Base-by-base conservation (phyloP, 768 basidiomycete genomes). In the Suillus luteus region DNA sequence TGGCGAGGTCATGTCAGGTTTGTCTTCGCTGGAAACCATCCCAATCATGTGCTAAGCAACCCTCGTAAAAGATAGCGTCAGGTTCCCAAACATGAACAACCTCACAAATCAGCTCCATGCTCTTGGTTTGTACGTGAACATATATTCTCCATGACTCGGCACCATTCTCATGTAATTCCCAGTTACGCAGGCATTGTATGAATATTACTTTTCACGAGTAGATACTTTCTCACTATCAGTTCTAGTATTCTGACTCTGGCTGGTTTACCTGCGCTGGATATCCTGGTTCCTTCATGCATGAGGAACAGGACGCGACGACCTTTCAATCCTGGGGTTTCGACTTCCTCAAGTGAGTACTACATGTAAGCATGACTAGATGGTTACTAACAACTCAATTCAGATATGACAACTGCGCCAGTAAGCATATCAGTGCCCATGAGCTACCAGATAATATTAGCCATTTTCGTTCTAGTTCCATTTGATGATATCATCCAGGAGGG, bases 241-340 rank as follows among this genome's bases (percentile, higher is more conserved):
- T 48, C 11, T 35, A 87, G 87, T 89, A 89, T 64, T 84, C 86
- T 64, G 86, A 88, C 71, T 85, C 87, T 0, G 87, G 87, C 17
- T 88, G 86, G 87, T 85, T 82, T 67, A 89, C 87, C 6, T 89
- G 87, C 66, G 77, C 79, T 33, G 68, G 80, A 15, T 88, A 84
- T 68, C 86, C 87, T 1, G 87, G 87, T 44, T 88, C 87, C 4
- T 89, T 77, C 73, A 76, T 79, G 70, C 83, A 89, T 66, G 87
- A 89, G 69, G 82, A 78, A 27, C 80, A 83, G 78, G 87, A 89
- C 73, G 81, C 80, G 40, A 77, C 83, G 67, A 77, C 81, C 3
- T 89, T 89, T 76, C 81, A 82, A 60, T 69, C 71, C 52, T 89
- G 87, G 87, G 86, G 85, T 0, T 87, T 88, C 63, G 86, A 89